Evolutionary conservation across 768 basidiomycete species (phyloP).

Genomic region (Rhodotorula sphaerocarpa): DNA sequence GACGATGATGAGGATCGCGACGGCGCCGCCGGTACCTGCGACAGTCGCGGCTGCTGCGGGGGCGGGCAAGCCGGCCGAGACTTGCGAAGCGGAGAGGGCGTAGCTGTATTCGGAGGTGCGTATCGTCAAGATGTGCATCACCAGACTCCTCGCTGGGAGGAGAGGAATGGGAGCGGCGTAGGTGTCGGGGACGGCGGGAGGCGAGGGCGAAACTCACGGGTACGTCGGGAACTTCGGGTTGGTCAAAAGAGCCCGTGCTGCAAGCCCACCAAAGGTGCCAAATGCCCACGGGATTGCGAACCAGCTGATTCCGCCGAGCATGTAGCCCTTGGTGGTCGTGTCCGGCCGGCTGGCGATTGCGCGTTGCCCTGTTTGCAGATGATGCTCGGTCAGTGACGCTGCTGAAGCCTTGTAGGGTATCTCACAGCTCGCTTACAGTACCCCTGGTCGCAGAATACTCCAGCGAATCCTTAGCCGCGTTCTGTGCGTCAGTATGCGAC

Average conservation of each 20-base stretch:
- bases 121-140: no score
- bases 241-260: constrained; percentile 65
- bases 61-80: constrained; percentile 73
- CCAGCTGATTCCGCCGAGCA: constrained; percentile 88
- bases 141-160: no score
- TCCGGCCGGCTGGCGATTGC: neutral
- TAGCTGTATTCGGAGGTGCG: no score
- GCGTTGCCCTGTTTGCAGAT: neutral
- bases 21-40: constrained; percentile 69
- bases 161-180: no score
- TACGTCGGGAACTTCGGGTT: constrained; percentile 19
- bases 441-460: neutral
- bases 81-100: constrained; percentile 49
- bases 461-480: neutral
- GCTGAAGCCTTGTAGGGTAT: no score
- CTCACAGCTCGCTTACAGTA: no score
- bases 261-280: constrained; percentile 76
- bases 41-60: constrained; percentile 74
- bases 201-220: no score
- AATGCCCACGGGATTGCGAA: constrained; percentile 46
- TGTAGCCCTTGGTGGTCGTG: constrained; percentile 1
- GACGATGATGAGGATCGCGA: constrained; percentile 66
- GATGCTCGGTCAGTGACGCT: no score
- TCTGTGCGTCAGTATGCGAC: no score
- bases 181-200: no score